Evolutionary conservation across 2,329 filamentous ascomycete species (phyloP).

Genomic region (Cladosporium phlei): DNA sequence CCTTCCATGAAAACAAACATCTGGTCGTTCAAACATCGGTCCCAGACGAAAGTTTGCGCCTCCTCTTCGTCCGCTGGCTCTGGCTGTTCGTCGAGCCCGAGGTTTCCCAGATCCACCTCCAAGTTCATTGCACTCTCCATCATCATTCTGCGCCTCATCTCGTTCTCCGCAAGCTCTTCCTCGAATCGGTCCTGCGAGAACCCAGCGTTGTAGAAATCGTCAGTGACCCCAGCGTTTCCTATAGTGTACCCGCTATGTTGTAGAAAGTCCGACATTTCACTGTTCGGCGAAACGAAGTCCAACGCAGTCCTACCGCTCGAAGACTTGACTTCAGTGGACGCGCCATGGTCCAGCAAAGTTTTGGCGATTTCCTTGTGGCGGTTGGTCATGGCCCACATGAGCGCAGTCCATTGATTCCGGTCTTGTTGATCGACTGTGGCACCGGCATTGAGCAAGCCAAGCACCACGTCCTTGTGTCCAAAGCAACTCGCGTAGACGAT

Average conservation of each 20-base stretch:
- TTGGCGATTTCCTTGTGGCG: conserved; percentile 95
- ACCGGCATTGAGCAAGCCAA: conserved; percentile 75
- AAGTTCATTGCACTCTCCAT: conserved; percentile 96
- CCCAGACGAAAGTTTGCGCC: conserved; percentile 93
- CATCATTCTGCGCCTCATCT: conserved; percentile 96
- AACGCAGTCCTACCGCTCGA: conserved; percentile 90
- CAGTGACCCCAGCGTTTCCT: conserved; percentile 67
- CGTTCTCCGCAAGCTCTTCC: conserved; percentile 94
- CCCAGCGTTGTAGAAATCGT: conserved; percentile 92
- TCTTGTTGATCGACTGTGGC: conserved; percentile 90
- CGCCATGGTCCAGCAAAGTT: conserved; percentile 82
- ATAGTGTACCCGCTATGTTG: conserved; percentile 92
- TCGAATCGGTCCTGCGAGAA: conserved; percentile 92
- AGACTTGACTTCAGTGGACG: conserved; percentile 93
- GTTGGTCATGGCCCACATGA: conserved; percentile 99
- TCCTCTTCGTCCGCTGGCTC: conserved; percentile 89
- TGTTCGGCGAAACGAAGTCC: conserved; percentile 91
- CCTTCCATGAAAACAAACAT: conserved; percentile 99
- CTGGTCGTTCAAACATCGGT: conserved; percentile 87
- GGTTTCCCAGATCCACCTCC: conserved; percentile 91
- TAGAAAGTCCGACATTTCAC: conserved; percentile 92
- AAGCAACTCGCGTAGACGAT: conserved; percentile 98
- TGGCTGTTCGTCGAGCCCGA: conserved; percentile 91
- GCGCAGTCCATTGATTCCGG: conserved; percentile 90
- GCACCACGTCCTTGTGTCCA: conserved; percentile 85